These are phyloP conservation scores for Crucibulum laeve DNA, from an alignment of 768 basidiomycete genomes.

Conservation along the genomic window DNA sequence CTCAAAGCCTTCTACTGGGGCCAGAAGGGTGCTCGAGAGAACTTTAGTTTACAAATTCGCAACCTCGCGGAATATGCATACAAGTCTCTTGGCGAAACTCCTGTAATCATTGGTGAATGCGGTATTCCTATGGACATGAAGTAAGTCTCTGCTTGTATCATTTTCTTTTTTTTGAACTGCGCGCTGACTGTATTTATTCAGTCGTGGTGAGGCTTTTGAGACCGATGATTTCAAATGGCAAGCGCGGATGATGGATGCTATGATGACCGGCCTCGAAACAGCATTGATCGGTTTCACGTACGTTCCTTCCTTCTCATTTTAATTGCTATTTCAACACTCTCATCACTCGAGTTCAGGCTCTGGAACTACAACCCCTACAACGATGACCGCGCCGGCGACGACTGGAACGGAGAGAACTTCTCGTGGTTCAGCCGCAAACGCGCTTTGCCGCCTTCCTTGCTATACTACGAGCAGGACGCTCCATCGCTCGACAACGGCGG, in stretches of 20 bases:
- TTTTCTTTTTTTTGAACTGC: not conserved
- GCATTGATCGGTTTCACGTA: slow-evolving; percentile 83
- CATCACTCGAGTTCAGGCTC: slow-evolving; percentile 44
- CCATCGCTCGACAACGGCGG: slow-evolving; percentile 80
- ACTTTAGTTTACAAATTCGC: slow-evolving; percentile 77
- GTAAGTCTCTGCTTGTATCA: slow-evolving; percentile 36
- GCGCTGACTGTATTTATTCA: slow-evolving; percentile 19
- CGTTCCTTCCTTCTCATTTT: slow-evolving; percentile 23
- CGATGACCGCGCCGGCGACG: slow-evolving; percentile 71
- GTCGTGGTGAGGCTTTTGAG: slow-evolving; percentile 66
- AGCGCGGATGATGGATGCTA: slow-evolving; percentile 88
- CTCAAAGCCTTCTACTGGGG: slow-evolving; percentile 86
- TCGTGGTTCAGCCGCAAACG: slow-evolving; percentile 81
- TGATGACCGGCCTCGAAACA: slow-evolving; percentile 79
- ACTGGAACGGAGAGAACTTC: slow-evolving; percentile 98
- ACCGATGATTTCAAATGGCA: slow-evolving; percentile 81
- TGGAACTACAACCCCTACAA: slow-evolving; percentile 97
- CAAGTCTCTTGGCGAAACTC: slow-evolving; percentile 69
- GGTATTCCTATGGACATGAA: slow-evolving; percentile 98
- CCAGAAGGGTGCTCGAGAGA: slow-evolving; percentile 72
- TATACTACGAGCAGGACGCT: slow-evolving; percentile 56
- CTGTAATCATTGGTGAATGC: slow-evolving; percentile 87
- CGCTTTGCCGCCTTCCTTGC: slow-evolving; percentile 48
- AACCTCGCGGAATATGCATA: slow-evolving; percentile 74
- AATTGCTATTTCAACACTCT: not conserved